Percentiles rank a stretch among this genome's conserved stretches.
These are phyloP conservation scores for Xylaria flabelliformis DNA, from an alignment of 495 filamentous ascomycete species.

Conservation along the genomic window DNA sequence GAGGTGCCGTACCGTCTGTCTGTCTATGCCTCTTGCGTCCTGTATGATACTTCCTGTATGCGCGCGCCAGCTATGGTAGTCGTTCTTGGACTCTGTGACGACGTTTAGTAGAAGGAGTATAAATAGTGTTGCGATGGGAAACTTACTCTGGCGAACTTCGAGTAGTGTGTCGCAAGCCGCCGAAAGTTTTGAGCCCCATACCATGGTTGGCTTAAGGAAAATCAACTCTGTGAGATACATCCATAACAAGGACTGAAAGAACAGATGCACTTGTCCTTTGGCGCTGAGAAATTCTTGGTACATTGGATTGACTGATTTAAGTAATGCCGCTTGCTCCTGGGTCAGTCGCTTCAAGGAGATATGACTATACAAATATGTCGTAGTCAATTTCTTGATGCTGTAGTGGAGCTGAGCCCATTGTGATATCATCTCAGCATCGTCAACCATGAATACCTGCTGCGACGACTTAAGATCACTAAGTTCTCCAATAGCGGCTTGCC, in stretches of 20 bases:
- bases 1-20: too few relatives aligned
- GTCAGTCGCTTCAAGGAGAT: neutral
- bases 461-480: constrained; percentile 16
- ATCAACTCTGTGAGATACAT: neutral
- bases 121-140: neutral
- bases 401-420: constrained; percentile 11
- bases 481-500: constrained; percentile 8
- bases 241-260: constrained; percentile 1
- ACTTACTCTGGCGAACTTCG: neutral
- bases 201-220: neutral
- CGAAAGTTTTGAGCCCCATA: neutral
- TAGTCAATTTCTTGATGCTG: neutral
- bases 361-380: neutral
- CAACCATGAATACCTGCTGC: constrained; percentile 2
- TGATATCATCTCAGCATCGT: constrained; percentile 17
- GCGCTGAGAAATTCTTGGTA: neutral
- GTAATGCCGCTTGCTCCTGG: neutral
- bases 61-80: neutral
- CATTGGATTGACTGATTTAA: neutral
- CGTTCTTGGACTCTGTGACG: neutral
- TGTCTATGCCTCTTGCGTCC: neutral
- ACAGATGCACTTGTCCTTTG: neutral
- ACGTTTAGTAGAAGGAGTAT: too few relatives aligned
- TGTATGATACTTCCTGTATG: neutral
- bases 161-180: neutral